Evolutionary conservation across 2,329 filamentous ascomycete genomes (phyloP).

Genomic region (Laburnicola sp.): DNA sequence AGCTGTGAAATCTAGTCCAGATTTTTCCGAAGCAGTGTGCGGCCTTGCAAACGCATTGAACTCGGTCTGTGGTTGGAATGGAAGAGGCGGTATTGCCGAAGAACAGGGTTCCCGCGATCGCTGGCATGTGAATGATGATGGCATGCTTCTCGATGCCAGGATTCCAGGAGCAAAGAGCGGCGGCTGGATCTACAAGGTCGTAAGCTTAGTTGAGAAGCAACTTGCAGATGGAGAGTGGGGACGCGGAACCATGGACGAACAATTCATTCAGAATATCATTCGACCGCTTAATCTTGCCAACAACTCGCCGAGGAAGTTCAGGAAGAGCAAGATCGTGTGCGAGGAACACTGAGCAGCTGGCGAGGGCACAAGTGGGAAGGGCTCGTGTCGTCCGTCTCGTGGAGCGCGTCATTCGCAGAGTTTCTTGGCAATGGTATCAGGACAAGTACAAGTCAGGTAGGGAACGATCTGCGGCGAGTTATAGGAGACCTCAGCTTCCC

Average conservation of each 20-base stretch:
- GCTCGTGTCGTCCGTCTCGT: constrained; percentile 79
- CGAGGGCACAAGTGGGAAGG: constrained; percentile 82
- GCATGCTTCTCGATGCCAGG: constrained; percentile 77
- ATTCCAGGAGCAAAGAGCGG: constrained; percentile 62
- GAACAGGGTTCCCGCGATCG: constrained; percentile 74
- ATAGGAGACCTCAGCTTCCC: constrained; percentile 75
- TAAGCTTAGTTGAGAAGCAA: constrained; percentile 87
- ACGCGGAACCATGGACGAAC: constrained; percentile 62
- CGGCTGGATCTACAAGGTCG: constrained; percentile 87
- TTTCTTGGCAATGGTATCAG: constrained; percentile 84
- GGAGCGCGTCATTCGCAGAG: constrained; percentile 77
- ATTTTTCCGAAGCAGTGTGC: constrained; percentile 96
- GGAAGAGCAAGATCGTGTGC: constrained; percentile 45
- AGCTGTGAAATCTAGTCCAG: constrained; percentile 87
- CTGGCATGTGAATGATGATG: constrained; percentile 88
- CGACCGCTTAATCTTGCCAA: constrained; percentile 52
- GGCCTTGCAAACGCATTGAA: constrained; percentile 93
- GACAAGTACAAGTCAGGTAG: constrained; percentile 70
- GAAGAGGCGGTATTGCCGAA: constrained; percentile 82
- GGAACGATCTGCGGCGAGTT: constrained; percentile 61
- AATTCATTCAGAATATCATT: constrained; percentile 47
- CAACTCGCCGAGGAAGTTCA: constrained; percentile 31
- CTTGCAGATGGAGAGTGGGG: constrained; percentile 86
- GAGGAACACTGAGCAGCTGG: constrained; percentile 56
- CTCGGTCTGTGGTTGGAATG: constrained; percentile 93